Evolutionary conservation across 805 yeast genomes (phyloP), one percentile per base, ranked within the genome.

Genomic region (Wickerhamiella kurtzmanii): DNA sequence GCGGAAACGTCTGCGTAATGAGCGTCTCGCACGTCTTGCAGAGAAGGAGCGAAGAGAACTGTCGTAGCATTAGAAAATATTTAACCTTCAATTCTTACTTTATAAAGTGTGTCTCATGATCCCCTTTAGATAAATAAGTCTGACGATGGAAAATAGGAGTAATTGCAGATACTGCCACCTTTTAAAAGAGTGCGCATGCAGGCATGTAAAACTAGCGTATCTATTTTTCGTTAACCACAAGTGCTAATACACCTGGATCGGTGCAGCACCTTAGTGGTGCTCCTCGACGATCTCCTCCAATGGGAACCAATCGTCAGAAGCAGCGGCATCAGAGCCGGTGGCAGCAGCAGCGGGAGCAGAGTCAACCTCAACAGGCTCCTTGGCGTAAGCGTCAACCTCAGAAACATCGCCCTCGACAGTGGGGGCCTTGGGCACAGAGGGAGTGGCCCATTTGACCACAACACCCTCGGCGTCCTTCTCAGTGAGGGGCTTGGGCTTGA

Each of bases 391-490:
- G 44, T 65, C 66, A 47, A 68, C 66, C 58, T 75, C 80, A 55
- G 75, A 69, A 50, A 75, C 71, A 48, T 71, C 73, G 54, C 85
- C 82, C 67, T 87, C 95, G 53, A 88, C 95, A 47, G 74, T 67
- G 57, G 96, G 96, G 42, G 71, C 65, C 55, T 76, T 65, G 58
- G 97, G 94, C 56, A 86, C 76, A 53, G 74, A 65, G 60, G 97
- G 97, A 53, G 78, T 70, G 51, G 72, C 67, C 92, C 95, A 92
- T 58, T 82, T 77, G 69, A 81, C 79, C 57, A 87, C 89, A 55
- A 80, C 74, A 54, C 77, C 75, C 60, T 79, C 86, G 52, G 89
- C 80, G 56, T 83, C 94, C 55, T 75, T 71, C 50, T 82, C 77
- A 49, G 82, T 68, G 47, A 80, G 63, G 51, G 86, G 78, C 50